phyloP scores from a whole-genome alignment of 768 basidiomycete genomes.

The Kwoniella heveanensis region DNA sequence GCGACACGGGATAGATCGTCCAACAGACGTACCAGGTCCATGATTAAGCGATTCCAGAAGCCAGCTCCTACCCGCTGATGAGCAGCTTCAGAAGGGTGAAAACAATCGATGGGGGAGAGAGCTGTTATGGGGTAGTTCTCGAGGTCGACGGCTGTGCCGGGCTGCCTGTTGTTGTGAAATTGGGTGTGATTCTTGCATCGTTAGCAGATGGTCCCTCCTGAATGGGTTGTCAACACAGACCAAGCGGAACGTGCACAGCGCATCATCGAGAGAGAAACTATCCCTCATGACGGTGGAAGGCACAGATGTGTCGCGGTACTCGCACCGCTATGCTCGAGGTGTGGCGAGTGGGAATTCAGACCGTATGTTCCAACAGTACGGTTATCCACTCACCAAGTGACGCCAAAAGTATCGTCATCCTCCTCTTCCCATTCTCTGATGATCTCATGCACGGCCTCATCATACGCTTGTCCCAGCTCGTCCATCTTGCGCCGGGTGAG shows the following conservation, averaged over 20 bases:
- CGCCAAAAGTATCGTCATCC: slow-evolving; percentile 30
- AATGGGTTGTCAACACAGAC: too few relatives aligned
- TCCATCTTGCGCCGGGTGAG: slow-evolving; percentile 50
- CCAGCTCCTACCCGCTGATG: slow-evolving; percentile 50
- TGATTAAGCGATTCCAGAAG: slow-evolving; percentile 49
- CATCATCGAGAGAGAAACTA: too few relatives aligned
- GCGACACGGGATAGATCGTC: too few relatives aligned
- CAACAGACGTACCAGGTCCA: slow-evolving; percentile 29
- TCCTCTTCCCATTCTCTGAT: slow-evolving; percentile 40
- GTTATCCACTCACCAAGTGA: slow-evolving; percentile 35
- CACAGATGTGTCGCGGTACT: too few relatives aligned
- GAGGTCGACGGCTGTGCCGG: slow-evolving; percentile 42
- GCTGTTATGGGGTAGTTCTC: slow-evolving; percentile 44
- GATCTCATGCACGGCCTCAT: slow-evolving; percentile 38
- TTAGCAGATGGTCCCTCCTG: too few relatives aligned
- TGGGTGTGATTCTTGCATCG: too few relatives aligned
- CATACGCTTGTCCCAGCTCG: slow-evolving; percentile 44
- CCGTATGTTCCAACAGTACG: too few relatives aligned
- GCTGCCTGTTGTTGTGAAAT: too few relatives aligned
- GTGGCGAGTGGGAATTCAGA: too few relatives aligned
- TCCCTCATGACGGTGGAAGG: too few relatives aligned
- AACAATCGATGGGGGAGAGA: slow-evolving; percentile 47
- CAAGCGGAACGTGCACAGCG: too few relatives aligned
- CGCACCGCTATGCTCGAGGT: too few relatives aligned
- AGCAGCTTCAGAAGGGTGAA: slow-evolving; percentile 46